A percentile compares a stretch with the other conserved stretches of the same genome.
phyloP scores from a whole-genome alignment of 345 rosid genomes.

The Citrus glauca region DNA sequence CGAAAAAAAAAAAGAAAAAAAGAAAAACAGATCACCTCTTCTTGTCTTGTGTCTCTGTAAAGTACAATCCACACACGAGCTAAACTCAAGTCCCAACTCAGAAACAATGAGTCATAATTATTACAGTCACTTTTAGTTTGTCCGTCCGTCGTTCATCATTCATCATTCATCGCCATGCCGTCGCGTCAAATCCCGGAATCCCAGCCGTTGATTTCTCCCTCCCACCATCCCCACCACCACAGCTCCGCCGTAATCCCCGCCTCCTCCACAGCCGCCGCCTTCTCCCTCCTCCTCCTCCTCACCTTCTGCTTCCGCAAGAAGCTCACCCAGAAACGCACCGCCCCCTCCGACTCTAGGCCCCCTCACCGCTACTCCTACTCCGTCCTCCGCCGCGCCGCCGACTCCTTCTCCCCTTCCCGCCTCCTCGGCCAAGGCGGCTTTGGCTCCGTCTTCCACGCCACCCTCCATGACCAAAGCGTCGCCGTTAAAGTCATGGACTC shows the following conservation, averaged over 20 bases:
- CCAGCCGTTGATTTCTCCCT: constrained; percentile 6
- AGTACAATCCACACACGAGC: no score
- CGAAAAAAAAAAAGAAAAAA: no score
- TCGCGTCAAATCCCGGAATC: constrained; percentile 37
- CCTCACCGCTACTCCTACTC: constrained; percentile 56
- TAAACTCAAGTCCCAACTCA: no score
- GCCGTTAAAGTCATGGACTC: constrained; percentile 95
- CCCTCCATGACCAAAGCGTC: constrained; percentile 27
- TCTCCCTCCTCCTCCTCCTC: constrained; percentile 47
- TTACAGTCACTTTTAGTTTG: not conserved
- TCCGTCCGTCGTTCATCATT: no score
- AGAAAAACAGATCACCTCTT: no score
- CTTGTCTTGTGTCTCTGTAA: no score
- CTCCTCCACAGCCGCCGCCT: constrained; percentile 35
- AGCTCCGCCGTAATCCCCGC: constrained; percentile 22
- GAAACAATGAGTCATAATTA: not conserved
- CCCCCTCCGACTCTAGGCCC: constrained; percentile 40
- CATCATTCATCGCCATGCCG: constrained; percentile 31
- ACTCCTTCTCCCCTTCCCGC: constrained; percentile 48
- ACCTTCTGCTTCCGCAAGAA: constrained; percentile 54
- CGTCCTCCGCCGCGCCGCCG: constrained; percentile 54
- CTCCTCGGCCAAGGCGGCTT: constrained; percentile 76
- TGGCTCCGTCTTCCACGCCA: constrained; percentile 78
- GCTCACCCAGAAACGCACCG: constrained; percentile 44
- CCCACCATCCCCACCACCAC: constrained; percentile 18